Evolutionary conservation across 2,329 filamentous ascomycete genomes (phyloP), one percentile per base, ranked within the genome.

Genomic region (Phaeomoniella chlamydospora): DNA sequence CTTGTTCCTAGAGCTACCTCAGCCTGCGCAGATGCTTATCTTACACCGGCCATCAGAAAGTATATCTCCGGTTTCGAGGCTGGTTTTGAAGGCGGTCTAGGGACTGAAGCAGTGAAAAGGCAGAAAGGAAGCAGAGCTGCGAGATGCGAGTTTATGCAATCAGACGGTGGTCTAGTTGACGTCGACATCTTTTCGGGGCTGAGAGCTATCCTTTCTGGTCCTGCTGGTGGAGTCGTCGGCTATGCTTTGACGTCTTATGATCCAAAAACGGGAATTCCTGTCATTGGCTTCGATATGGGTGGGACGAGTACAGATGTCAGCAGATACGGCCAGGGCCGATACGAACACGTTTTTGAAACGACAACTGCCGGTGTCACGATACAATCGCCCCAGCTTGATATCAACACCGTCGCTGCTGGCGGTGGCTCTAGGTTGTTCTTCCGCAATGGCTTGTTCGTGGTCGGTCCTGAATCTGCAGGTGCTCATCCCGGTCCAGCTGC

Each of bases 211-310:
- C 54, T 94, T 3, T 93, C 86, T 1, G 88, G 87, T 0, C 87
- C 87, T 1, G 87, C 87, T n/a, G 87, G 87, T 31, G 87, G 87
- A 32, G 87, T 94, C 0, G 87, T 94, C 0, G 87, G 87, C 3
- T 94, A 94, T 54, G 86, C 87, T 13, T 74, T 88, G 14, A 94
- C 88, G 0, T 90, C 81, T 1, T 94, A 90, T 53, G 87, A 94
- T 45, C 70, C 79, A 0, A 66, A 80, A 35, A 90, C 84, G 3
- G 82, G 77, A 51, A 84, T 74, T 1, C 85, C 86, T 0, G 81
- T 94, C 3, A 94, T 94, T 48, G 87, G 87, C 0, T 94, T 94
- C 49, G 87, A 94, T 47, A 94, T 94, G 87, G 85, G 85, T 26
- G 87, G 87, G 9, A 94, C 87, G 0, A 87, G 79, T 39, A 94